Evolutionary conservation across 2,329 filamentous ascomycete species (phyloP).

Genomic region (Nothophoma quercina): DNA sequence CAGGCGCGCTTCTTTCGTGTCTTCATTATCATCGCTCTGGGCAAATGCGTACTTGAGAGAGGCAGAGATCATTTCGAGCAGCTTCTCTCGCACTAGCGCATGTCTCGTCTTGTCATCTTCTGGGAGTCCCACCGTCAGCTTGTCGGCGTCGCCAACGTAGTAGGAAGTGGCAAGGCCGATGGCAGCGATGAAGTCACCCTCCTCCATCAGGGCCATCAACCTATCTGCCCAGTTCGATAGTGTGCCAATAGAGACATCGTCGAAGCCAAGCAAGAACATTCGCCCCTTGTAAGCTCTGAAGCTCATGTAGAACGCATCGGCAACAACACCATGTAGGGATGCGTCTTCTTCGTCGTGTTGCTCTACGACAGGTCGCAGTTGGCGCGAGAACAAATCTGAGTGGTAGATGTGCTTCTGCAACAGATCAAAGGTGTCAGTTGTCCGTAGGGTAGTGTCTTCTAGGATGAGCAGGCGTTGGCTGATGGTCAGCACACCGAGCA

Average conservation of each 20-base stretch:
- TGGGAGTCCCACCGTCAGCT: constrained; percentile 90
- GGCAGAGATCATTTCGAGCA: constrained; percentile 91
- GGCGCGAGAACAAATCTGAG: constrained; percentile 85
- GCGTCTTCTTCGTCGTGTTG: constrained; percentile 85
- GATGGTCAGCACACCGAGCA: constrained; percentile 89
- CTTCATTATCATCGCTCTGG: constrained; percentile 60
- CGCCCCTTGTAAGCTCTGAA: constrained; percentile 95
- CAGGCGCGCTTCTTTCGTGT: constrained; percentile 67
- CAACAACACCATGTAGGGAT: constrained; percentile 93
- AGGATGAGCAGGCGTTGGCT: constrained; percentile 92
- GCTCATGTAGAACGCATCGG: constrained; percentile 98
- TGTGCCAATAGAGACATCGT: constrained; percentile 87
- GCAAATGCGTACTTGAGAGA: constrained; percentile 90
- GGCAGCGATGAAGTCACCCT: constrained; percentile 92
- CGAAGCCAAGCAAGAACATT: constrained; percentile 91
- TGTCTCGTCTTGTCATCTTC: constrained; percentile 81
- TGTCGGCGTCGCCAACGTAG: constrained; percentile 90
- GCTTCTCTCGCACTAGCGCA: constrained; percentile 82
- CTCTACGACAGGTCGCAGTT: constrained; percentile 85
- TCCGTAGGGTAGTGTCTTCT: constrained; percentile 82
- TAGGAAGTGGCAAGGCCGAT: constrained; percentile 92
- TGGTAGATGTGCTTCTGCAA: constrained; percentile 93
- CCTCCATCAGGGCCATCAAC: constrained; percentile 91
- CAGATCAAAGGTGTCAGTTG: constrained; percentile 94
- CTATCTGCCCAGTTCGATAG: constrained; percentile 98